Conservation (phyloP, 306 rosid species). For the Alnus glutinosa region DNA sequence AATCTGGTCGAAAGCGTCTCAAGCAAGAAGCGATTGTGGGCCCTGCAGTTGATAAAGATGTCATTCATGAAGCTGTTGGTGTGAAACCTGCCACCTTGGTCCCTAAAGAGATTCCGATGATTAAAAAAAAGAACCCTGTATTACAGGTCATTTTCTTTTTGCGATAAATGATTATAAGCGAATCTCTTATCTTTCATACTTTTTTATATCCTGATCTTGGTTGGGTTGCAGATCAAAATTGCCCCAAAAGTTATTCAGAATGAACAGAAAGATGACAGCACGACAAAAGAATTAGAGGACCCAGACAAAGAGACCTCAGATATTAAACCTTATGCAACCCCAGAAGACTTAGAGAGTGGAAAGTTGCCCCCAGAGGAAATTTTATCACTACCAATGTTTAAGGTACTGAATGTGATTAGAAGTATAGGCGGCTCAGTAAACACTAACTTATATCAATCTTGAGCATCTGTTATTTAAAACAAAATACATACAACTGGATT, state of each 20-base stretch:
- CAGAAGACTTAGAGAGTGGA: conserved; percentile 69
- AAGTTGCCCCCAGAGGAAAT: conserved; percentile 86
- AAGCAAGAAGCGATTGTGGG: conserved; percentile 75
- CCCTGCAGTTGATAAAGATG: conserved; percentile 88
- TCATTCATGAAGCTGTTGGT: conserved; percentile 89
- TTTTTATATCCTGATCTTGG: conserved; percentile 25
- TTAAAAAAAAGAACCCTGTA: conserved; percentile 75
- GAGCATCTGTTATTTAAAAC: background rate
- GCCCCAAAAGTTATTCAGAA: conserved; percentile 51
- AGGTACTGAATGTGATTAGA: conserved; percentile 49
- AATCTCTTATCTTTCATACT: conserved; percentile 12
- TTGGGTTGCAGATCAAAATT: conserved; percentile 67
- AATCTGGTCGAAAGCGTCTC: conserved; percentile 54
- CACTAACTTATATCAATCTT: background rate
- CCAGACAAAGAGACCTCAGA: conserved; percentile 49
- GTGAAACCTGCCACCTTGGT: conserved; percentile 73
- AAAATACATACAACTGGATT: background rate
- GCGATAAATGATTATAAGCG: conserved; percentile 24
- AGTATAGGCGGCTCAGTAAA: background rate
- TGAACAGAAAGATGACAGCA: conserved; percentile 50
- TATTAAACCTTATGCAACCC: conserved; percentile 57
- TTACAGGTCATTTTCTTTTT: conserved; percentile 55
- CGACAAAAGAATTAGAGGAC: conserved; percentile 47
- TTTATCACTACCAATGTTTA: conserved; percentile 92
- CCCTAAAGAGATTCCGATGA: conserved; percentile 85